phyloP scores from a whole-genome alignment of 345 rosid genomes.

The Euphorbia peplus region DNA sequence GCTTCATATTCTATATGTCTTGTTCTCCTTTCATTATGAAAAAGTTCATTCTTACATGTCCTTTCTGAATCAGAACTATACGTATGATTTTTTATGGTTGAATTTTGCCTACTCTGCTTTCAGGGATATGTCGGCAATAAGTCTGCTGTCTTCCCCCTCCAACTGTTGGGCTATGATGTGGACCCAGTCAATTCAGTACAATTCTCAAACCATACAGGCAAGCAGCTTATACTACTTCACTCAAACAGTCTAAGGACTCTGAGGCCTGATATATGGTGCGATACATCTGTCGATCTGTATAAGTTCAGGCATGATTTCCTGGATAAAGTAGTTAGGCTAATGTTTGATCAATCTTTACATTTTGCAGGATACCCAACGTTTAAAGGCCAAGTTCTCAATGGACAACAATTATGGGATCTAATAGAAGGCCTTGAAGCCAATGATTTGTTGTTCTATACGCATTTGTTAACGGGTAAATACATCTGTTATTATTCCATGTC shows the following conservation, averaged over 20 bases:
- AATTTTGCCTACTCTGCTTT: slow-evolving; percentile 10
- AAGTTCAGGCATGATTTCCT: slow-evolving; percentile 27
- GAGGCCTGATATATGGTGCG: slow-evolving; percentile 37
- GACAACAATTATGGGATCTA: slow-evolving; percentile 77
- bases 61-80: not conserved
- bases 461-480: slow-evolving; percentile 73
- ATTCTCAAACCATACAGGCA: slow-evolving; percentile 98
- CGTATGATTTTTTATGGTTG: not conserved
- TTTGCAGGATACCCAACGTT: slow-evolving; percentile 86
- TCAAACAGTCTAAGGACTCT: slow-evolving; percentile 32
- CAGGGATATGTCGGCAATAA: slow-evolving; percentile 99
- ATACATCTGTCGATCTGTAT: slow-evolving; percentile 33
- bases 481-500: not conserved
- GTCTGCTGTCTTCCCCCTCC: slow-evolving; percentile 95
- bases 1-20: not conserved
- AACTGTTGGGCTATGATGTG: slow-evolving; percentile 89
- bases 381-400: slow-evolving; percentile 93
- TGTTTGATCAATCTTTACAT: slow-evolving; percentile 18
- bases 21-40: not conserved
- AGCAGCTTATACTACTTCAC: slow-evolving; percentile 37
- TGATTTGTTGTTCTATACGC: slow-evolving; percentile 76
- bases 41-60: not conserved
- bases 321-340: not conserved
- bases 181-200: slow-evolving; percentile 97
- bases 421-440: slow-evolving; percentile 92